These are phyloP conservation scores for Exophiala phaeomuriformis DNA, from an alignment of 2,329 filamentous ascomycete genomes.

Conservation along the genomic window DNA sequence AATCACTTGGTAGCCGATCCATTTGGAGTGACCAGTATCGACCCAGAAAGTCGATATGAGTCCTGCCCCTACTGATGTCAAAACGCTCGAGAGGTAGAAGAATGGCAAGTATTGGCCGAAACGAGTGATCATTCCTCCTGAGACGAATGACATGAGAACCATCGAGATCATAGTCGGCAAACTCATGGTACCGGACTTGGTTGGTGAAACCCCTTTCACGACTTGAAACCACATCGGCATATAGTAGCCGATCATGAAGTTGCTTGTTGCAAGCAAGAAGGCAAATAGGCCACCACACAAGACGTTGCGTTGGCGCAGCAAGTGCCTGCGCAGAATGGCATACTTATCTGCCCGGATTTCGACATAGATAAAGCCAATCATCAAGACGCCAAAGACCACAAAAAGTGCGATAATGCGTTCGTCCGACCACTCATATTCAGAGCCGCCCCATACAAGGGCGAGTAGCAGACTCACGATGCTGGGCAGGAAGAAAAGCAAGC, in stretches of 20 bases:
- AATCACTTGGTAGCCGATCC: too few species aligned
- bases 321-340: conserved; percentile 35
- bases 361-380: conserved; percentile 46
- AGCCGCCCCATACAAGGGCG: conserved; percentile 39
- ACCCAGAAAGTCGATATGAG: conserved; percentile 30
- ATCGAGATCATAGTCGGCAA: conserved; percentile 19
- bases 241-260: conserved; percentile 36
- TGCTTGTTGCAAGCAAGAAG: conserved; percentile 32
- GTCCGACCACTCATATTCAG: conserved; percentile 38
- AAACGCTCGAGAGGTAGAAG: conserved; percentile 19
- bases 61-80: conserved; percentile 28
- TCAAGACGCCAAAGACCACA: conserved; percentile 37
- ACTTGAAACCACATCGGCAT: conserved; percentile 43
- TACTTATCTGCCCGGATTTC: conserved; percentile 42
- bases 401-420: conserved; percentile 42
- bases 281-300: conserved; percentile 30
- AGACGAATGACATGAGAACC: conserved; percentile 14
- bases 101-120: conserved; percentile 27
- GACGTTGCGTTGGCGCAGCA: conserved; percentile 37
- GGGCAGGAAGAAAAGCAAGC: conserved; percentile 33
- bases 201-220: conserved; percentile 32
- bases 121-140: conserved; percentile 8
- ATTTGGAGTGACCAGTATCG: too few species aligned
- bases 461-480: conserved; percentile 32
- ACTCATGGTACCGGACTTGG: conserved; percentile 16